phyloP scores from a whole-genome alignment of 352 stramenopile genomes.

The Thraustotheca clavata region DNA sequence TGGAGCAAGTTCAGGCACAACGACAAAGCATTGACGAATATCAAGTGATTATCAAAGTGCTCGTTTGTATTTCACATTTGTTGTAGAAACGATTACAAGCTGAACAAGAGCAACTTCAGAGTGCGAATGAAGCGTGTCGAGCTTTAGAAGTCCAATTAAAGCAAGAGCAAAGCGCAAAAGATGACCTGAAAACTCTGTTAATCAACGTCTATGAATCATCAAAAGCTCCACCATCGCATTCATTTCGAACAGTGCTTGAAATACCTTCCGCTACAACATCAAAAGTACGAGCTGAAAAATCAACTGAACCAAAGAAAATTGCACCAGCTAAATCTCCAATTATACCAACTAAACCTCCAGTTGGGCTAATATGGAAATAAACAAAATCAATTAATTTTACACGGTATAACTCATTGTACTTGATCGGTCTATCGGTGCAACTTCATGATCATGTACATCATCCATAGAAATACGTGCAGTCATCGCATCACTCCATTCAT shows the following conservation, averaged over 20 bases:
- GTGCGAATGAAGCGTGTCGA: background rate
- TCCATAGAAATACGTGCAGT: background rate
- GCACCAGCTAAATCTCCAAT: background rate
- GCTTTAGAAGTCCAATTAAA: background rate
- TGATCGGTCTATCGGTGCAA: background rate
- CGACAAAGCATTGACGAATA: background rate
- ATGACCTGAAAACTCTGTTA: background rate
- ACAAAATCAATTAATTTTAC: background rate
- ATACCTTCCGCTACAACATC: background rate
- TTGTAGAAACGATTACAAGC: background rate
- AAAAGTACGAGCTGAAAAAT: background rate
- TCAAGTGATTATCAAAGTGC: too few species aligned
- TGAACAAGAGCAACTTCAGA: background rate
- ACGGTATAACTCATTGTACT: background rate
- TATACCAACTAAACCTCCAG: background rate
- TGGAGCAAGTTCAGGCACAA: conserved; percentile 9
- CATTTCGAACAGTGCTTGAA: background rate
- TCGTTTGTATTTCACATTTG: too few species aligned
- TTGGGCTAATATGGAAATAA: background rate
- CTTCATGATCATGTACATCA: background rate
- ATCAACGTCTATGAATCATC: background rate
- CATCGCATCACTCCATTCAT: background rate
- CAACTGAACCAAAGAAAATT: background rate
- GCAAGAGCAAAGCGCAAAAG: conserved; percentile 3
- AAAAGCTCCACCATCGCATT: background rate